Conservation (phyloP, 352 stramenopile genomes). For the Globisporangium spinosum region DNA sequence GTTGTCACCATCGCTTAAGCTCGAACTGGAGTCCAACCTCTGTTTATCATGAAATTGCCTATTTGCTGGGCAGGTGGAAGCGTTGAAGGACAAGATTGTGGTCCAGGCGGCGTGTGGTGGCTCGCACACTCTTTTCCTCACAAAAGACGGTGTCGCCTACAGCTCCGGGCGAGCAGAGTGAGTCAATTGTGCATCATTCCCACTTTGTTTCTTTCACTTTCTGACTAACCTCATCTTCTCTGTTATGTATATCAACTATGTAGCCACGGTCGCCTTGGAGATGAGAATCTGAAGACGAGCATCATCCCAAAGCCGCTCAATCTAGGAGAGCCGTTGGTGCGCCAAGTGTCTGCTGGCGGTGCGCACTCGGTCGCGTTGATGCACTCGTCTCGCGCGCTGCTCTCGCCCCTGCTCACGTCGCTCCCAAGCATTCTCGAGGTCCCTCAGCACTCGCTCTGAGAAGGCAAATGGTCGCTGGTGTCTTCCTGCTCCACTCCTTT, state of each 20-base stretch:
- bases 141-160: slow-evolving; percentile 77
- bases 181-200: slow-evolving; percentile 17
- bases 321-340: slow-evolving; percentile 51
- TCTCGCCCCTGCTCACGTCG: slow-evolving; percentile 61
- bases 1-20: not conserved
- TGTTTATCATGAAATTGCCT: not conserved
- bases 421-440: slow-evolving; percentile 27
- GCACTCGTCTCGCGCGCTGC: slow-evolving; percentile 50
- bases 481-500: not conserved
- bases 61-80: slow-evolving; percentile 39
- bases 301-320: slow-evolving; percentile 50
- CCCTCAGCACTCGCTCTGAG: slow-evolving; percentile 19
- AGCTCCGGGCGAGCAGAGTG: slow-evolving; percentile 84
- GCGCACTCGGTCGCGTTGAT: slow-evolving; percentile 72
- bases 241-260: slow-evolving; percentile 2
- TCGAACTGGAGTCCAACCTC: not conserved
- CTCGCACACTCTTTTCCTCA: slow-evolving; percentile 87
- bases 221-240: not conserved
- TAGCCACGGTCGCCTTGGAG: slow-evolving; percentile 68
- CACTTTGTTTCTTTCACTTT: not conserved
- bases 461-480: not conserved
- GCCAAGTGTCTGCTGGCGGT: slow-evolving; percentile 67
- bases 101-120: slow-evolving; percentile 75
- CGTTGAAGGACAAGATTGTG: slow-evolving; percentile 52
- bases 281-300: slow-evolving; percentile 50